phyloP scores from a whole-genome alignment of 345 rosid species.

The Brassica carinata region DNA sequence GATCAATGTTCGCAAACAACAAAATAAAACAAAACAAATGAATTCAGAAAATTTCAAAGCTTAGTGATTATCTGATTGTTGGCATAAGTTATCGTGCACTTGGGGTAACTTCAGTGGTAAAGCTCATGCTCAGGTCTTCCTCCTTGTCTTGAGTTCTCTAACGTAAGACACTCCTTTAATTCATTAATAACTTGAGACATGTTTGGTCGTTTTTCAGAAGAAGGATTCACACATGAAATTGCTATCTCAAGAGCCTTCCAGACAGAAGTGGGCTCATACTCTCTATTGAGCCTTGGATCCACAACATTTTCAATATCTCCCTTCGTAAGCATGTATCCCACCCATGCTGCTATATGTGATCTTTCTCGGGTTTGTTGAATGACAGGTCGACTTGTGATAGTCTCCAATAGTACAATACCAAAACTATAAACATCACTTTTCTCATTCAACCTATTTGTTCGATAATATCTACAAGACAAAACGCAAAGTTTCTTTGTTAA shows the following conservation, averaged over 20 bases:
- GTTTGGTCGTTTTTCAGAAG: conserved; percentile 9
- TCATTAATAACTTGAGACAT: conserved; percentile 12
- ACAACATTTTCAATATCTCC: conserved; percentile 15
- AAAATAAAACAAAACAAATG: not conserved
- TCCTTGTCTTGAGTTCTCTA: not conserved
- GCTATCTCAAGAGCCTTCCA: conserved; percentile 18
- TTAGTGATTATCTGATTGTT: not conserved
- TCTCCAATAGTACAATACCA: conserved; percentile 43
- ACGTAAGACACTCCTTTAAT: not conserved
- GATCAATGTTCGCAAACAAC: not conserved
- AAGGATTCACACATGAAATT: conserved; percentile 5
- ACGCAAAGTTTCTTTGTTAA: not conserved
- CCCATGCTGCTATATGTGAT: conserved; percentile 16
- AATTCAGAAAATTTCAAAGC: not conserved
- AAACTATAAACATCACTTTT: conserved; percentile 54
- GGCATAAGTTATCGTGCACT: not conserved
- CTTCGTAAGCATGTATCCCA: not conserved
- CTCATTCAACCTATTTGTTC: conserved; percentile 32
- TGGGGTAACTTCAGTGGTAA: conserved; percentile 15
- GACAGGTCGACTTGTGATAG: conserved; percentile 32
- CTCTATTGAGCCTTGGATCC: not conserved
- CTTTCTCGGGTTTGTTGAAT: not conserved
- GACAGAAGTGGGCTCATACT: not conserved
- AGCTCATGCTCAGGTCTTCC: not conserved
- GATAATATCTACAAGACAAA: conserved; percentile 32